Conservation (phyloP, 345 rosid genomes). For the Mangifera indica region DNA sequence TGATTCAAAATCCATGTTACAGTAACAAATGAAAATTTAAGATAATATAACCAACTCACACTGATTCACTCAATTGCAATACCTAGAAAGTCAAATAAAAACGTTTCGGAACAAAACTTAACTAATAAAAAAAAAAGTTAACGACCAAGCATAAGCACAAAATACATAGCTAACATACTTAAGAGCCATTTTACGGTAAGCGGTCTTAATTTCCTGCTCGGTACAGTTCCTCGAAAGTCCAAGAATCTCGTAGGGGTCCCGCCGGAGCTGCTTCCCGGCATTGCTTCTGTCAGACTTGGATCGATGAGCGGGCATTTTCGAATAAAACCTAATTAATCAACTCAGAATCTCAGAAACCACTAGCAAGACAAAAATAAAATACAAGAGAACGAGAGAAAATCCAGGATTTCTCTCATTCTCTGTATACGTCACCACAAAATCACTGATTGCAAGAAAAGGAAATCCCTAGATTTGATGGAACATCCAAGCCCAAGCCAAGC, state of each 20-base stretch:
- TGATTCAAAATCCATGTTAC: background rate
- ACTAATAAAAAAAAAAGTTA: background rate
- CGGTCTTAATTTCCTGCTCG: slow-evolving; percentile 92
- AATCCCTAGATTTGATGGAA: slow-evolving; percentile 8
- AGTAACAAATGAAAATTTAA: background rate
- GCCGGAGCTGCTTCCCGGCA: slow-evolving; percentile 65
- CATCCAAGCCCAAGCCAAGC: background rate
- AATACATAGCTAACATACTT: slow-evolving; percentile 44
- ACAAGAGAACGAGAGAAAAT: slow-evolving; percentile 1
- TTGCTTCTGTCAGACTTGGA: slow-evolving; percentile 73
- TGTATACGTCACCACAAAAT: background rate
- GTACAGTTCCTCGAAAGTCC: slow-evolving; percentile 70
- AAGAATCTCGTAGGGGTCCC: slow-evolving; percentile 92
- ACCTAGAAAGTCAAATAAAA: slow-evolving; percentile 5
- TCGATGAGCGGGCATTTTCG: slow-evolving; percentile 56
- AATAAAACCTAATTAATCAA: slow-evolving; percentile 2
- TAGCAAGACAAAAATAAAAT: background rate
- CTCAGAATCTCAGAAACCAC: slow-evolving; percentile 25
- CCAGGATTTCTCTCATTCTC: slow-evolving; percentile 6
- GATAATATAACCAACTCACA: background rate
- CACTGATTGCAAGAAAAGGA: background rate
- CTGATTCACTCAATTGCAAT: slow-evolving; percentile 1
- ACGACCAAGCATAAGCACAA: background rate
- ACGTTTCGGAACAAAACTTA: background rate
- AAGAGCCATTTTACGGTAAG: slow-evolving; percentile 93